A percentile compares a stretch with the other conserved stretches of the same genome.
Evolutionary conservation across 1,284 basidiomycete species (phyloP).

Genomic region (Coniophora puteana): DNA sequence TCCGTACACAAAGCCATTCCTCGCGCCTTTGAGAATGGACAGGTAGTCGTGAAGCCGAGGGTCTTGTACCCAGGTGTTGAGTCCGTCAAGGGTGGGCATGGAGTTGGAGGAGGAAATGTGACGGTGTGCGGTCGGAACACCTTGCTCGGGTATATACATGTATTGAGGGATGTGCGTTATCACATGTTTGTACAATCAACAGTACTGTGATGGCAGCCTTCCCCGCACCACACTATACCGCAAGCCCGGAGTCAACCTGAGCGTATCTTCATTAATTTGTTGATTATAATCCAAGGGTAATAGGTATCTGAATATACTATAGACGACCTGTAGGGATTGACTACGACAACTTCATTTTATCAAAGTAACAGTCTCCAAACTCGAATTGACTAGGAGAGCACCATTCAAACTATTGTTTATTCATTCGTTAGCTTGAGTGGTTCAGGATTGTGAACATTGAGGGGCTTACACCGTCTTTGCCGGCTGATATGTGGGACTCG

Average conservation of each 20-base stretch:
- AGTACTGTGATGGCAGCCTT: too few species aligned
- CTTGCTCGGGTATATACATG: too few species aligned
- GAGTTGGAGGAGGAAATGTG: not conserved
- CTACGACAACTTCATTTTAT: too few species aligned
- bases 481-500: constrained; percentile 24
- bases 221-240: too few species aligned
- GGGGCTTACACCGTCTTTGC: constrained; percentile 30
- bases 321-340: too few species aligned
- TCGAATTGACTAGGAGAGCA: constrained; percentile 28
- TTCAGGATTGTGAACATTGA: not conserved
- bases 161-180: too few species aligned
- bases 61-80: constrained; percentile 40
- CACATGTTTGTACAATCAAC: too few species aligned
- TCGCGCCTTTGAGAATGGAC: constrained; percentile 89
- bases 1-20: constrained; percentile 91
- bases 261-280: too few species aligned
- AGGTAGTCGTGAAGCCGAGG: constrained; percentile 89
- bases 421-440: constrained; percentile 8
- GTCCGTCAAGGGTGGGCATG: constrained; percentile 31
- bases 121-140: too few species aligned
- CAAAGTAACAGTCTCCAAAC: constrained; percentile 42
- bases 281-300: too few species aligned
- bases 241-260: too few species aligned
- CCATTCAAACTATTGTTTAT: constrained; percentile 35
- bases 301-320: too few species aligned